Evolutionary conservation across 2,329 filamentous ascomycete species (phyloP).

Genomic region (Fusarium nelsonii): DNA sequence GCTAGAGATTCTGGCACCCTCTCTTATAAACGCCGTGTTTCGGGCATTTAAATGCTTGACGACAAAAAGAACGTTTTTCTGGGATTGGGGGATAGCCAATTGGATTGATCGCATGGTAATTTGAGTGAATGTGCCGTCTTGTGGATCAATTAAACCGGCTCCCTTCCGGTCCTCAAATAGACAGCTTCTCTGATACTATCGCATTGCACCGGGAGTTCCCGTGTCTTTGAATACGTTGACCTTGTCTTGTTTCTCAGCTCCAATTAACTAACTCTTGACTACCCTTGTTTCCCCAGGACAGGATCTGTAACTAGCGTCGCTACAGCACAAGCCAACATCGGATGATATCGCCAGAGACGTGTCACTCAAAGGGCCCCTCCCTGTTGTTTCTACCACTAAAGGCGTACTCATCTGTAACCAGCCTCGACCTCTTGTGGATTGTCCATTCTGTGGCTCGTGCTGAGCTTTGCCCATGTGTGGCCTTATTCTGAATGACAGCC

Average conservation of each 20-base stretch:
- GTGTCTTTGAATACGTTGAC: slow-evolving; percentile 11
- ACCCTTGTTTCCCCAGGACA: slow-evolving; percentile 30
- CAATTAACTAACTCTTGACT: slow-evolving; percentile 2
- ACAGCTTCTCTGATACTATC: neutral
- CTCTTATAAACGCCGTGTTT: slow-evolving; percentile 29
- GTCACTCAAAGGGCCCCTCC: slow-evolving; percentile 33
- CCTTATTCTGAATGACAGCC: slow-evolving; percentile 13
- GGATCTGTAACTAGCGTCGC: slow-evolving; percentile 35
- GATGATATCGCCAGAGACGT: slow-evolving; percentile 47
- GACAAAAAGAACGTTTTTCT: neutral
- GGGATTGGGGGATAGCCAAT: neutral
- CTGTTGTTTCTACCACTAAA: slow-evolving; percentile 2
- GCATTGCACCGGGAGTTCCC: neutral
- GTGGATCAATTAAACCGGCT: slow-evolving; percentile 9
- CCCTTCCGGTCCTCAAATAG: neutral
- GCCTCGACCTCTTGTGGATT: neutral
- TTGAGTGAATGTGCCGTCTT: neutral
- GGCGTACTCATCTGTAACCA: neutral
- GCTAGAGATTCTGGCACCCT: slow-evolving; percentile 31
- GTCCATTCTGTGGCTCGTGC: slow-evolving; percentile 9
- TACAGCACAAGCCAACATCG: slow-evolving; percentile 45
- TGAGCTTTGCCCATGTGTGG: neutral
- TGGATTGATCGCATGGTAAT: neutral
- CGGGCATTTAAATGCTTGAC: neutral
- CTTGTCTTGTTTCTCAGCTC: slow-evolving; percentile 14